Conservation (phyloP, 495 filamentous ascomycete genomes). For the Penicillium pancosmium region DNA sequence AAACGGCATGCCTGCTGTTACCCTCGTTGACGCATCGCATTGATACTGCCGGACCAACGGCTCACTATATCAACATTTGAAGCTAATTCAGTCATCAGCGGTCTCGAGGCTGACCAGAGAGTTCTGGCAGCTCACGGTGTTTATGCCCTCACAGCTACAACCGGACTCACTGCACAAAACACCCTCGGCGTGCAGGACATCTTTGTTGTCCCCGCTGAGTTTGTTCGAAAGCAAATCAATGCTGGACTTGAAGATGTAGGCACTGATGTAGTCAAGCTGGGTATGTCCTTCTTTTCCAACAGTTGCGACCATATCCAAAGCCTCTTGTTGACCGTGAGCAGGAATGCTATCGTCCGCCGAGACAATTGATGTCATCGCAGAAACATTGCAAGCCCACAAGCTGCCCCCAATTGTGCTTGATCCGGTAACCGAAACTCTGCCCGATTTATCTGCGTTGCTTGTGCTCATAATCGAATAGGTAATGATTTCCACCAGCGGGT, state of each 20-base stretch:
- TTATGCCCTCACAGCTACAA: constrained; percentile 97
- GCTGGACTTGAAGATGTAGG: constrained; percentile 81
- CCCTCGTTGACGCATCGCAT: background rate
- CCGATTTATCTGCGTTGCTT: background rate
- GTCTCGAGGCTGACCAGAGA: constrained; percentile 96
- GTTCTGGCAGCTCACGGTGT: constrained; percentile 88
- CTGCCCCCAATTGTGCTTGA: constrained; percentile 75
- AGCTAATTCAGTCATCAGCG: constrained; percentile 52
- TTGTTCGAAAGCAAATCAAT: constrained; percentile 83
- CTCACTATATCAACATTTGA: background rate
- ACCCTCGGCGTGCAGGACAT: constrained; percentile 82
- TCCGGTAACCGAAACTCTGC: constrained; percentile 58
- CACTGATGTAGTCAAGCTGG: constrained; percentile 88
- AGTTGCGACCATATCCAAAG: background rate
- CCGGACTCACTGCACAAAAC: constrained; percentile 93
- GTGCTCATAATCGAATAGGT: constrained; percentile 58
- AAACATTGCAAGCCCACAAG: constrained; percentile 61
- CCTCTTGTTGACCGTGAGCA: constrained; percentile 32
- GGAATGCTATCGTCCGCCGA: constrained; percentile 88
- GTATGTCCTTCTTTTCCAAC: constrained; percentile 46
- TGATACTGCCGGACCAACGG: background rate
- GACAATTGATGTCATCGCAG: constrained; percentile 74
- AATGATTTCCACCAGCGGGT: constrained; percentile 88
- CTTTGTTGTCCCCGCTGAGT: constrained; percentile 74
- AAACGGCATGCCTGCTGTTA: background rate